These are phyloP conservation scores for Triangularia setosa DNA, from an alignment of 2,329 filamentous ascomycete species.

Conservation along the genomic window DNA sequence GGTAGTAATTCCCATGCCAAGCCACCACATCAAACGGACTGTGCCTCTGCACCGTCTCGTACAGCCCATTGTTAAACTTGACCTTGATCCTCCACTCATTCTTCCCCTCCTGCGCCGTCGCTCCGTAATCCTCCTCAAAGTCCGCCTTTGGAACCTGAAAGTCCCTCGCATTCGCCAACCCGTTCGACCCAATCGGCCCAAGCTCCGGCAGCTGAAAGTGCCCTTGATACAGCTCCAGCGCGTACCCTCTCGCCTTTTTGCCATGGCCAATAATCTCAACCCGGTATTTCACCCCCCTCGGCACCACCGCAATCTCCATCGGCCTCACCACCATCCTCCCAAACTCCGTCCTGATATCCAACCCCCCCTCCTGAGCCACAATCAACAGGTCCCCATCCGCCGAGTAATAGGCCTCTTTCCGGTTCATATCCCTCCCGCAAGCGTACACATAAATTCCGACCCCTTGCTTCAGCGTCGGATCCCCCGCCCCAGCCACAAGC, in stretches of 20 bases:
- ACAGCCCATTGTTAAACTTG: slow-evolving; percentile 67
- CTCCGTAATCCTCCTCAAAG: slow-evolving; percentile 57
- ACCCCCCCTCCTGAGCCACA: slow-evolving; percentile 67
- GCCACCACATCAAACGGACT: slow-evolving; percentile 75
- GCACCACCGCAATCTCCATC: slow-evolving; percentile 74
- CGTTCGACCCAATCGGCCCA: slow-evolving; percentile 69
- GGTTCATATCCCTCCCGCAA: slow-evolving; percentile 71
- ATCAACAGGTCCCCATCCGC: slow-evolving; percentile 77
- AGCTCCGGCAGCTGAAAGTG: slow-evolving; percentile 70
- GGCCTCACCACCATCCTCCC: slow-evolving; percentile 71
- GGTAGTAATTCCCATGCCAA: slow-evolving; percentile 78
- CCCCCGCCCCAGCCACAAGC: slow-evolving; percentile 73
- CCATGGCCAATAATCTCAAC: slow-evolving; percentile 57
- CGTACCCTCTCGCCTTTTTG: slow-evolving; percentile 66
- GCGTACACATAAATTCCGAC: slow-evolving; percentile 78
- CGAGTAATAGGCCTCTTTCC: slow-evolving; percentile 75
- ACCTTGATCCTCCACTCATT: slow-evolving; percentile 48
- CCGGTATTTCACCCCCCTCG: slow-evolving; percentile 69
- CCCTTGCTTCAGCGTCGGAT: slow-evolving; percentile 73
- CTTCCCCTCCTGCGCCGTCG: slow-evolving; percentile 36
- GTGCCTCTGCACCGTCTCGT: slow-evolving; percentile 61
- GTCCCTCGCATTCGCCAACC: slow-evolving; percentile 70
- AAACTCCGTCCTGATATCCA: slow-evolving; percentile 76
- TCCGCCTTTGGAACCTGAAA: slow-evolving; percentile 69
- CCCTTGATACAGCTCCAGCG: slow-evolving; percentile 69